phyloP scores from a whole-genome alignment of 257 asterid genomes.

The Gentiana straminea region DNA sequence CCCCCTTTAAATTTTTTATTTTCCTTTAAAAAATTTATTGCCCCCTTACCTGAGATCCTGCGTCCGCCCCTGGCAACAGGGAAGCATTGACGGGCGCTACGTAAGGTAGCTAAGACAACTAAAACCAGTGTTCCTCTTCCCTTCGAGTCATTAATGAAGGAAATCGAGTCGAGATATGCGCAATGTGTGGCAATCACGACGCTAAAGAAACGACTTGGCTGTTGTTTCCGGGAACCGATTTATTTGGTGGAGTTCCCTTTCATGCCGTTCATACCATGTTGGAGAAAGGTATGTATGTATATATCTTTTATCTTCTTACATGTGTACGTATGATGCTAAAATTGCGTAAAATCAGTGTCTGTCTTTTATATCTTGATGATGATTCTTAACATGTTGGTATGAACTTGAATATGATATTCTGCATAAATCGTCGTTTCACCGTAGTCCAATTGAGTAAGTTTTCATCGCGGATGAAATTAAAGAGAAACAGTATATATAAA shows the following conservation, averaged over 20 bases:
- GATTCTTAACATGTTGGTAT: no score
- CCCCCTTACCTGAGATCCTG: no score
- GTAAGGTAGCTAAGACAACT: conserved; percentile 72
- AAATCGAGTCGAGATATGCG: conserved; percentile 65
- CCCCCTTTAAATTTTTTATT: no score
- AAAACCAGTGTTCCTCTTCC: conserved; percentile 60
- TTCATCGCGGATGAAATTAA: no score
- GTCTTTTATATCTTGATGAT: no score
- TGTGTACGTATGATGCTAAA: not conserved
- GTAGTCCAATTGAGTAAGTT: no score
- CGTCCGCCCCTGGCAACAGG: conserved; percentile 65
- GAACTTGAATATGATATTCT: no score
- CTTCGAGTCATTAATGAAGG: conserved; percentile 76
- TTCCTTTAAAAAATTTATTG: no score
- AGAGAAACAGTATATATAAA: no score
- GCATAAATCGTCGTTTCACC: no score
- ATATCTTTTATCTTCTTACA: not conserved
- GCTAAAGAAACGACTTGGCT: conserved; percentile 62
- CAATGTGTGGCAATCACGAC: conserved; percentile 77
- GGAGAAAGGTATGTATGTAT: conserved; percentile 47
- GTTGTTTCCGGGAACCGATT: conserved; percentile 75
- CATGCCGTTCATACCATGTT: conserved; percentile 94
- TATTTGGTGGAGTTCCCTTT: conserved; percentile 61
- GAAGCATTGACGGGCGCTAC: conserved; percentile 76
- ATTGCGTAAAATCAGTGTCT: no score